Evolutionary conservation across 2,329 filamentous ascomycete species (phyloP).

Genomic region (Aspergillus fischeri): DNA sequence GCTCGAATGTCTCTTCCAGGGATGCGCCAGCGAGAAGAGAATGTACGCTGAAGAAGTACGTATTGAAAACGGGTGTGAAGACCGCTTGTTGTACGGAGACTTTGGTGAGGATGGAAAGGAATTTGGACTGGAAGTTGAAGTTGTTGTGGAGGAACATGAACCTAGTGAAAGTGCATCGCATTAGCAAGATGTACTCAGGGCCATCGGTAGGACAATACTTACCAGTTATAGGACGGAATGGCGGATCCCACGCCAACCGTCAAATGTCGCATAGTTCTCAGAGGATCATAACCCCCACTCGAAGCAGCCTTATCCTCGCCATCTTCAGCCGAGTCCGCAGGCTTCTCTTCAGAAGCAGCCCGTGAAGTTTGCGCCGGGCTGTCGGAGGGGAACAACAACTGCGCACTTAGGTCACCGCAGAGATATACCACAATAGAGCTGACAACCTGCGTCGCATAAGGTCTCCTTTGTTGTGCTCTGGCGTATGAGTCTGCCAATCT

Average conservation of each 20-base stretch:
- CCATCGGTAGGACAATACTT: constrained; percentile 24
- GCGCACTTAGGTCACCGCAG: constrained; percentile 71
- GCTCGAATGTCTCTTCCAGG: constrained; percentile 60
- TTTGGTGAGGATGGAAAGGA: constrained; percentile 69
- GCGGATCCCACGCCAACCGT: constrained; percentile 68
- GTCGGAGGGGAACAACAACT: constrained; percentile 55
- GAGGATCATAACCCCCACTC: constrained; percentile 59
- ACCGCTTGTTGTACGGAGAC: constrained; percentile 73
- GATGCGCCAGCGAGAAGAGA: constrained; percentile 68
- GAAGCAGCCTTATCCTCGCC: constrained; percentile 21
- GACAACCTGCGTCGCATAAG: constrained; percentile 74
- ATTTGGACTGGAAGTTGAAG: constrained; percentile 78
- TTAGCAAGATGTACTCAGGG: background rate
- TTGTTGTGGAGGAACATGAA: constrained; percentile 72
- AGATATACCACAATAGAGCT: constrained; percentile 76
- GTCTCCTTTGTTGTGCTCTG: constrained; percentile 65
- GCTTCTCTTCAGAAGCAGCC: constrained; percentile 4
- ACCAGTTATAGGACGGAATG: constrained; percentile 82
- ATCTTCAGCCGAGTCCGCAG: constrained; percentile 36
- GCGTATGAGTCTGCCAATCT: constrained; percentile 52
- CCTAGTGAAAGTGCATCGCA: constrained; percentile 43
- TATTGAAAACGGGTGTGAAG: constrained; percentile 80
- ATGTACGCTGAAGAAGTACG: constrained; percentile 78
- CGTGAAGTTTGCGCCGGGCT: constrained; percentile 14
- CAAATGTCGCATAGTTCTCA: constrained; percentile 66